These are phyloP conservation scores for Rosa lucieae DNA, from an alignment of 306 rosid species.

Conservation along the genomic window DNA sequence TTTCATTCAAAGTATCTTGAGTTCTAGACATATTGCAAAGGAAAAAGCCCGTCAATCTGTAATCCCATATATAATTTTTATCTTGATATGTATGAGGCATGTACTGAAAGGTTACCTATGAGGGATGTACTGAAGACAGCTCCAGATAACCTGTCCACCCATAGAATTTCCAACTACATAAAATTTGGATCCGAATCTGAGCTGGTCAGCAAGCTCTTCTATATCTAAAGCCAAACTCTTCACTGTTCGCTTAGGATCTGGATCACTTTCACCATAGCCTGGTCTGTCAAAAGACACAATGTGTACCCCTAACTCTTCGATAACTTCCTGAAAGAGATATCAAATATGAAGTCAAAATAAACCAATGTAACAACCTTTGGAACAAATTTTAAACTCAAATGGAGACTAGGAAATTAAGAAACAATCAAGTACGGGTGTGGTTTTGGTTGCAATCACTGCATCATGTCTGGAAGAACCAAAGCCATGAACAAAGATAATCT, in stretches of 20 bases:
- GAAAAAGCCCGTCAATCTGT: too few species aligned
- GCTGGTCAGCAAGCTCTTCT: slow-evolving; percentile 33
- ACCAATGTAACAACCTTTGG: background rate
- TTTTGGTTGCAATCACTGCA: slow-evolving; percentile 5
- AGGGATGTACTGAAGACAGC: slow-evolving; percentile 31
- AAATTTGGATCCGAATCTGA: slow-evolving; percentile 31
- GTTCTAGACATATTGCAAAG: background rate
- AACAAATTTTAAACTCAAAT: background rate
- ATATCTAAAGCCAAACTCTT: slow-evolving; percentile 40
- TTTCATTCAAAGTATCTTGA: background rate
- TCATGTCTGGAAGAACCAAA: slow-evolving; percentile 33
- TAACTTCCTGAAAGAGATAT: slow-evolving; percentile 16
- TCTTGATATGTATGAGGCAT: background rate
- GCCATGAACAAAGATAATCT: slow-evolving; percentile 49
- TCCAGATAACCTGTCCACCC: slow-evolving; percentile 31
- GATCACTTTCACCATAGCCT: slow-evolving; percentile 42
- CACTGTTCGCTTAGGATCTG: slow-evolving; percentile 29
- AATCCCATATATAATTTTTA: background rate
- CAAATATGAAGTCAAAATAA: background rate
- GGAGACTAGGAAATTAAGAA: background rate
- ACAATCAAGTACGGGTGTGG: slow-evolving; percentile 18
- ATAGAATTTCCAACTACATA: slow-evolving; percentile 34
- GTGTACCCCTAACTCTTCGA: slow-evolving; percentile 21
- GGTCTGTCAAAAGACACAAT: slow-evolving; percentile 32
- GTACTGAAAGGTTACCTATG: slow-evolving; percentile 17